Evolutionary conservation across 208 protist species (phyloP), one percentile per base, ranked within the genome.

Genomic region (Herpetomonas tarakana): DNA sequence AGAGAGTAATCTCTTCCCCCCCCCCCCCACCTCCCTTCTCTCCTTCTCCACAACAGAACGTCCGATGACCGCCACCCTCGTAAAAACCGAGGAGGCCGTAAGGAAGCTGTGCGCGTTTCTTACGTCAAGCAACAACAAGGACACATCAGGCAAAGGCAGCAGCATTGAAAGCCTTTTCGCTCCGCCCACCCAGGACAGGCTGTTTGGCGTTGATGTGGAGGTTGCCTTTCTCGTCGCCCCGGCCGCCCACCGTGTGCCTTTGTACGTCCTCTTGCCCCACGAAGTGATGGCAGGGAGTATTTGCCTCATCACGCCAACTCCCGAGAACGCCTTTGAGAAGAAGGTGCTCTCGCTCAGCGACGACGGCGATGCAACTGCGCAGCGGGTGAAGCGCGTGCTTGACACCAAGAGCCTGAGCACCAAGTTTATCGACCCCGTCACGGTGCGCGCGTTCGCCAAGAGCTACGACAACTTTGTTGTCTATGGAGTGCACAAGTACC

Each of bases 391-490:
- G 31, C 86, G 85, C 9, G 86, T 96, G 19, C 86, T 96, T 35
- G 89, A 96, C 68, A 82, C 78, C 18, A 78, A 85, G 62, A 91
- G 91, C 59, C 68, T 96, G n/a, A 38, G 62, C 9, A 76, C 69
- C n/a, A 92, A 92, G 68, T 71, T 92, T 47, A 27, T 49, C 6
- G 79, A 87, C 35, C 89, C 89, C 12, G 89, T 96, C 25, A 61
- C 86, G 0, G 72, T 89, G 19, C 86, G 89, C 26, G 86, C 86
- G 2, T 86, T 96, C 22, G 75, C 89, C 3, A 92, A 86, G 59
- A 92, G 84, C 58, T 96, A 90, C 65, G 83, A 92, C 51, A 81
- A 93, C 66, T 92, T 96, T 61, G 63, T 96, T 44, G 60, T 93
- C 6, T 85, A 86, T 71, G 82, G 71, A 28, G 75, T 83, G 19